Percentiles rank a stretch among this genome's conserved stretches.
These are phyloP conservation scores for Neocucurbitaria cava DNA, from an alignment of 2,329 filamentous ascomycete species.

Conservation along the genomic window DNA sequence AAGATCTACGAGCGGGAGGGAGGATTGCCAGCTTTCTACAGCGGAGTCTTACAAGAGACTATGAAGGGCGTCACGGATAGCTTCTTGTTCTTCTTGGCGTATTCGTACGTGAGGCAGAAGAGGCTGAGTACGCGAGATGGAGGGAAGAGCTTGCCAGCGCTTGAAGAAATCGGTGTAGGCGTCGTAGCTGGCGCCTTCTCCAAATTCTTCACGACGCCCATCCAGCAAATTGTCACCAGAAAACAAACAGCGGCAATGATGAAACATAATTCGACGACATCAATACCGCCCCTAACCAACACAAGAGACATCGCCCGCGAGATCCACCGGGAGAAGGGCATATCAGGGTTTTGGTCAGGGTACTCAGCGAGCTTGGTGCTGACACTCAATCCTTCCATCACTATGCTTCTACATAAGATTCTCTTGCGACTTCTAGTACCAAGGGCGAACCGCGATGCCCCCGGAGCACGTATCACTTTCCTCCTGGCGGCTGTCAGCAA, in stretches of 20 bases:
- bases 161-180: slow-evolving; percentile 78
- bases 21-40: slow-evolving; percentile 72
- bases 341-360: slow-evolving; percentile 83
- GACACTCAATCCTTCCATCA: slow-evolving; percentile 85
- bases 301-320: slow-evolving; percentile 66
- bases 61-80: slow-evolving; percentile 67
- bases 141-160: slow-evolving; percentile 60
- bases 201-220: slow-evolving; percentile 78
- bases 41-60: slow-evolving; percentile 53
- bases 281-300: slow-evolving; percentile 41
- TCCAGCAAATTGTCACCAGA: slow-evolving; percentile 81
- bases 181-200: slow-evolving; percentile 76
- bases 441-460: slow-evolving; percentile 59
- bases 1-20: slow-evolving; percentile 77
- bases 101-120: slow-evolving; percentile 65
- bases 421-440: slow-evolving; percentile 68
- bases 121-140: slow-evolving; percentile 37
- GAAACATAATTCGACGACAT: slow-evolving; percentile 45
- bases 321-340: slow-evolving; percentile 73
- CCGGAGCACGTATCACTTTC: slow-evolving; percentile 65
- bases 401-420: slow-evolving; percentile 80
- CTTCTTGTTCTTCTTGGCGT: slow-evolving; percentile 86
- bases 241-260: slow-evolving; percentile 74
- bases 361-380: slow-evolving; percentile 82
- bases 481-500: slow-evolving; percentile 79